Evolutionary conservation across 192 early-diverging fungal species (phyloP), one percentile per base, ranked within the genome.

Genomic region (Haplosporangium gracile): DNA sequence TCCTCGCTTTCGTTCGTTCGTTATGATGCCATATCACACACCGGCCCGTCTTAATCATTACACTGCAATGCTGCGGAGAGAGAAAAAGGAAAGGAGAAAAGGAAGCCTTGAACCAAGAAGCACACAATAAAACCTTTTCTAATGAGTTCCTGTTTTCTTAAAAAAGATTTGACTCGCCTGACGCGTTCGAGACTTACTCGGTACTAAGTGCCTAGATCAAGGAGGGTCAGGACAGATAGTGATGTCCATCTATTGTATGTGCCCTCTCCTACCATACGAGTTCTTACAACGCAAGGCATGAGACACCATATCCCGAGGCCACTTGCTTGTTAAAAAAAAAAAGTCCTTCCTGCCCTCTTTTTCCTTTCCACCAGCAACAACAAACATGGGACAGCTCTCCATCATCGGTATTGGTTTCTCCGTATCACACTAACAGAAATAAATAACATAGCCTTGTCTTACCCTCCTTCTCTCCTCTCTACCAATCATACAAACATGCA

Each of bases 341-440:
- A 22, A 51, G 49, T 5, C 49, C 49, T 51, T 43, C 10, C 42
- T 5, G 6, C 42, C 49, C 3, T 22, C 49, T 4, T 5, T 16
- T 20, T 51, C 49, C 49, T 22, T 16, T 51, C 20, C 49, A 20
- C 20, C 18, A 15, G 18, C 49, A 51, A 51, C 9, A 11, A 45
- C 2, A 51, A 5, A 18, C 18, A 18, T 22, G 5, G 4, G 16
- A 4, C 5, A 51, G 49, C 55, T n/a, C 2, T n/a, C 55, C 9
- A 65, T 65, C 60, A 65, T 65, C 60, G 60, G 60, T 65, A 65
- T 65, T 65, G 60, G 60, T 65, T 65, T 65, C 60, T 65, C 60
- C 60, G 60, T 29, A 65, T 32, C 60, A 65, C 1, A 34, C 29
- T 34, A 32, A 2, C 22, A 24, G 10, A 75, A 75, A 20, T 13